Conservation (phyloP, 129 eudicot genomes). For the Centrapalus pauciflorus region DNA sequence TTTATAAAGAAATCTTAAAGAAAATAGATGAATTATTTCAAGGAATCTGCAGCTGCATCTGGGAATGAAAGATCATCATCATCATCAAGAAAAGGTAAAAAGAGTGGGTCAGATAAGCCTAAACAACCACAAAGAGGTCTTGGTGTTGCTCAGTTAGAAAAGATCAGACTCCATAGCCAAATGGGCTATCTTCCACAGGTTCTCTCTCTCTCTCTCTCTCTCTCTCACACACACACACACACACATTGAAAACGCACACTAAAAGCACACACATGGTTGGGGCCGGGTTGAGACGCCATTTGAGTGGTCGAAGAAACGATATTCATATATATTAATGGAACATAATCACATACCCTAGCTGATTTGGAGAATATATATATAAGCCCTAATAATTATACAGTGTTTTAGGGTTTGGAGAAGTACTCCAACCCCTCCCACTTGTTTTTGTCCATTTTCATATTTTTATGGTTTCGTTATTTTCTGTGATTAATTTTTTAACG, state of each 20-base stretch:
- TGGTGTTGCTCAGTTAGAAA: conserved; percentile 93
- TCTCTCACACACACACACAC: not conserved
- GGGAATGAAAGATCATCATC: conserved; percentile 38
- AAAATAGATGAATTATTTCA: conserved; percentile 54
- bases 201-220: not conserved
- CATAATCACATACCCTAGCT: too few relatives aligned
- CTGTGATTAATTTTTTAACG: too few relatives aligned
- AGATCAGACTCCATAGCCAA: conserved; percentile 75
- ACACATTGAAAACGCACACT: too few relatives aligned
- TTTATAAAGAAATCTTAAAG: not conserved
- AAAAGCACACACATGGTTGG: too few relatives aligned
- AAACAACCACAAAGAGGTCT: conserved; percentile 86
- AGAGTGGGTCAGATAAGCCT: conserved; percentile 49
- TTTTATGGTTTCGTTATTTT: too few relatives aligned
- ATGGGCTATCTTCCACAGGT: conserved; percentile 39
- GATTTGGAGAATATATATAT: too few relatives aligned
- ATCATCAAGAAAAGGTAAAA: conserved; percentile 45
- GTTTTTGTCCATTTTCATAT: not conserved
- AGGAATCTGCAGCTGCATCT: conserved; percentile 26
- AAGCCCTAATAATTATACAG: too few relatives aligned
- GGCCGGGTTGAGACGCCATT: not conserved
- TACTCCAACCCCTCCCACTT: not conserved
- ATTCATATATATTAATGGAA: too few relatives aligned
- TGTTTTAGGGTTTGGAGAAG: not conserved
- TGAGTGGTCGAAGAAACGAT: not conserved